These are phyloP conservation scores for Hylodesmum podocarpum DNA, from an alignment of 306 rosid species.

Conservation along the genomic window DNA sequence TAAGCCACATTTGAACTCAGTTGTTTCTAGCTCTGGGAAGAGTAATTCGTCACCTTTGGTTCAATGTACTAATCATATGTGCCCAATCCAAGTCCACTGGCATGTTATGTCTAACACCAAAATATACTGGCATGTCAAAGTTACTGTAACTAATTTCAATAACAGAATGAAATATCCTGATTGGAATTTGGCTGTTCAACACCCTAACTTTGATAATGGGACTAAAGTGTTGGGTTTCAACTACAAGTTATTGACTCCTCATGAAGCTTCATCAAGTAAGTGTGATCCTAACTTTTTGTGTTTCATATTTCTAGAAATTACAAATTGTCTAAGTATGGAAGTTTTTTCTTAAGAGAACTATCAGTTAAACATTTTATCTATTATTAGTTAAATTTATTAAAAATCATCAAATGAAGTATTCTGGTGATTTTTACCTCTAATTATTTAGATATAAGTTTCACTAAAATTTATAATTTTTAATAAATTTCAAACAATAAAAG, in stretches of 20 bases:
- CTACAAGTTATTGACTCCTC: constrained; percentile 70
- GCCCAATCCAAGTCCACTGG: constrained; percentile 88
- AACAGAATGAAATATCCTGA: constrained; percentile 74
- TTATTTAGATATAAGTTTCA: too few relatives aligned
- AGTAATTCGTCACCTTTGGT: constrained; percentile 52
- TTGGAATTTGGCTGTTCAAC: constrained; percentile 82
- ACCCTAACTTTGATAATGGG: constrained; percentile 79
- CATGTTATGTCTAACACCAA: constrained; percentile 73
- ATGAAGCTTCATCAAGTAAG: constrained; percentile 70
- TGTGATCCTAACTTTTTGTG: constrained; percentile 9
- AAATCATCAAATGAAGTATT: too few relatives aligned
- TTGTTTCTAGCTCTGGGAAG: constrained; percentile 49
- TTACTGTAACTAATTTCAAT: constrained; percentile 76
- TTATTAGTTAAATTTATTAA: too few relatives aligned
- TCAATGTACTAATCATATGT: constrained; percentile 85
- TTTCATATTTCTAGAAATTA: background rate
- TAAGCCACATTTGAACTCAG: constrained; percentile 65
- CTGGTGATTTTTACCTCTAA: too few relatives aligned
- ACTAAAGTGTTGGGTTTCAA: constrained; percentile 74
- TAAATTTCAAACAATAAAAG: too few relatives aligned
- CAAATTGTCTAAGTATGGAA: background rate
- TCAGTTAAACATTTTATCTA: too few relatives aligned
- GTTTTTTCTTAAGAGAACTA: too few relatives aligned
- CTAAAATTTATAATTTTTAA: too few relatives aligned
- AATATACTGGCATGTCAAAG: constrained; percentile 84